Evolutionary conservation across 441 rosid genomes (phyloP), one percentile per base, ranked within the genome.

Genomic region (Mallotus repandus): DNA sequence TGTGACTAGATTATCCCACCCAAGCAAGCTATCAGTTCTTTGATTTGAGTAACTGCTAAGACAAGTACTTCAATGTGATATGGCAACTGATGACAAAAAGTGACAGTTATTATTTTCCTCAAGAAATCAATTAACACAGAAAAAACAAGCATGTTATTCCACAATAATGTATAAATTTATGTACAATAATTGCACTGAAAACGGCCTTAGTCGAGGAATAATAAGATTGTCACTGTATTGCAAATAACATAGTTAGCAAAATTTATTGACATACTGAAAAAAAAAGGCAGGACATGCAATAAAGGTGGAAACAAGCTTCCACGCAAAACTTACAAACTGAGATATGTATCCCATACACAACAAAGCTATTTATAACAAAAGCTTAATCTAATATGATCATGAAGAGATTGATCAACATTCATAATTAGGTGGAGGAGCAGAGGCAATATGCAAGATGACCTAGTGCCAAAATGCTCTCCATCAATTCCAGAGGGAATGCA

Each of bases 311-410:
- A 68, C 25, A 54, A 25, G 29, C 29, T 25, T 25, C 1, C 29
- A 25, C 0, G 29, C 29, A 25, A 25, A 25, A 25, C 0, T 70
- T 58, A 48, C 59, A 65, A 56, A 55, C 50, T 16, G 14, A 29
- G 41, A 84, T 52, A 25, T 25, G 29, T 25, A 25, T 25, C 29
- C 50, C 70, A 25, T 25, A 25, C 35, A 56, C 49, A 15, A 50
- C 2, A 54, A 61, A 59, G n/a, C 3, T 50, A 57, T 64, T 60
- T 74, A 57, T 72, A 55, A 72, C 50, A 69, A 70, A 75, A 54
- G 75, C 91, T 38, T 89, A 93, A 98, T 84, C 87, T 89, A 70
- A 93, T 80, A 78, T 90, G 92, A 73, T 89, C 93, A 81, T 88
- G 82, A 77, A 96, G 93, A 65, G 84, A 87, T 63, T 88, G 84